These are phyloP conservation scores for Stylonectria norvegica DNA, from an alignment of 2,329 filamentous ascomycete genomes.

Conservation along the genomic window DNA sequence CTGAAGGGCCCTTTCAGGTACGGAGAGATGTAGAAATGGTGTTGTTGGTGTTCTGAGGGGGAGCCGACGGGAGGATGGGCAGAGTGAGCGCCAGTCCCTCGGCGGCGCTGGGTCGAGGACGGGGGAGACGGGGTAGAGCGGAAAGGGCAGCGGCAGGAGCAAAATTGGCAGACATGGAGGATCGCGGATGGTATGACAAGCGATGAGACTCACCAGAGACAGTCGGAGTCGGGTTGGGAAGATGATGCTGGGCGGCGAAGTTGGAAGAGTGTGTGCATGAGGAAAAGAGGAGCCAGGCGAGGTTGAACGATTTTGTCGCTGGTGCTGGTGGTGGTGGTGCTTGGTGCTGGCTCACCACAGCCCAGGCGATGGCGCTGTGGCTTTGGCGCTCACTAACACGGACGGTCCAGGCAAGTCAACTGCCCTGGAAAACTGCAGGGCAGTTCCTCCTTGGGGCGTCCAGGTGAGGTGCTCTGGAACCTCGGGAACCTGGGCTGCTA, in stretches of 20 bases:
- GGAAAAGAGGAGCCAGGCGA: slow-evolving; percentile 43
- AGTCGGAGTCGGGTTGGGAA: slow-evolving; percentile 30
- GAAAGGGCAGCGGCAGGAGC: slow-evolving; percentile 18
- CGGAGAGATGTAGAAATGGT: slow-evolving; percentile 8
- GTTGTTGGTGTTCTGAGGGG: slow-evolving; percentile 13
- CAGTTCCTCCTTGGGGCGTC: too few relatives aligned
- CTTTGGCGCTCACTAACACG: slow-evolving; percentile 11
- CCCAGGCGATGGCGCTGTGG: too few relatives aligned
- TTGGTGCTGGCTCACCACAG: too few relatives aligned
- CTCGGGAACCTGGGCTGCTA: too few relatives aligned
- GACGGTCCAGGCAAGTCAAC: slow-evolving; percentile 1
- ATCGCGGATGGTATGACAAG: slow-evolving; percentile 36
- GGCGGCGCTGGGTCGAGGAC: slow-evolving; percentile 22
- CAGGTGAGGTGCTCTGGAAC: too few relatives aligned
- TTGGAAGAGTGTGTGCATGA: slow-evolving; percentile 40
- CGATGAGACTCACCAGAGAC: slow-evolving; percentile 38
- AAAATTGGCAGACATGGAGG: slow-evolving; percentile 27
- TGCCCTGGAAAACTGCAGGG: neutral
- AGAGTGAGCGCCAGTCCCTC: slow-evolving; percentile 17
- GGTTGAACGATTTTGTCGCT: slow-evolving; percentile 41
- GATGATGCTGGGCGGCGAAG: slow-evolving; percentile 34
- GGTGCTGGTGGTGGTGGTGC: slow-evolving; percentile 7
- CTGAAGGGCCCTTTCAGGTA: slow-evolving; percentile 7
- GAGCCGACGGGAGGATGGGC: slow-evolving; percentile 11
- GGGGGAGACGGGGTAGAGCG: slow-evolving; percentile 11